These are phyloP conservation scores for Volvox africanus DNA, from an alignment of 139 green algal genomes.

Conservation along the genomic window DNA sequence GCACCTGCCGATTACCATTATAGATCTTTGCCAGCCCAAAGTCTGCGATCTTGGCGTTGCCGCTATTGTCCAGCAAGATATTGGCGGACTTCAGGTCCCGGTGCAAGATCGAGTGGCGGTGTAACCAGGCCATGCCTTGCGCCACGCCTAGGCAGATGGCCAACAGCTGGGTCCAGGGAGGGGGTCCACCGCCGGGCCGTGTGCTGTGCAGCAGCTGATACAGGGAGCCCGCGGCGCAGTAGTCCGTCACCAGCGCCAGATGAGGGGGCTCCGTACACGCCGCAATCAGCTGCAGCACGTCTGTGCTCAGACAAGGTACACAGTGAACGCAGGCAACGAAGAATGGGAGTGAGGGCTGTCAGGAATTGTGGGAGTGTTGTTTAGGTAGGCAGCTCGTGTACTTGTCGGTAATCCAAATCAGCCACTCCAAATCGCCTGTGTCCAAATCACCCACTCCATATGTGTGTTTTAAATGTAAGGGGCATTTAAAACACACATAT, in stretches of 20 bases:
- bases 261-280: conserved; percentile 63
- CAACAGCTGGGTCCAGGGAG: conserved; percentile 54
- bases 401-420: too few relatives aligned
- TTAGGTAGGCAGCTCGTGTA: too few relatives aligned
- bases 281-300: conserved; percentile 71
- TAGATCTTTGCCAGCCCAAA: conserved; percentile 40
- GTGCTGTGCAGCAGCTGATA: conserved; percentile 57
- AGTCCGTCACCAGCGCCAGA: conserved; percentile 72
- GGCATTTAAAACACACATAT: too few relatives aligned
- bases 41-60: conserved; percentile 32
- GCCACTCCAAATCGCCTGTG: too few relatives aligned
- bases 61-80: conserved; percentile 71
- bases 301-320: neutral
- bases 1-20: conserved; percentile 21
- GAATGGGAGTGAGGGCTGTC: too few relatives aligned
- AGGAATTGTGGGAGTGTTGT: too few relatives aligned
- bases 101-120: conserved; percentile 70
- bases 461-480: too few relatives aligned
- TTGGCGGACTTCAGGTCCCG: conserved; percentile 75
- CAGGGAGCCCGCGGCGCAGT: conserved; percentile 60
- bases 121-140: conserved; percentile 75
- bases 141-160: conserved; percentile 70
- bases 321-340: too few relatives aligned
- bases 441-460: too few relatives aligned
- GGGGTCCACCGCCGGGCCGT: neutral